These are phyloP conservation scores for Sarcodon aspratus DNA, from an alignment of 768 basidiomycete genomes.

Conservation along the genomic window DNA sequence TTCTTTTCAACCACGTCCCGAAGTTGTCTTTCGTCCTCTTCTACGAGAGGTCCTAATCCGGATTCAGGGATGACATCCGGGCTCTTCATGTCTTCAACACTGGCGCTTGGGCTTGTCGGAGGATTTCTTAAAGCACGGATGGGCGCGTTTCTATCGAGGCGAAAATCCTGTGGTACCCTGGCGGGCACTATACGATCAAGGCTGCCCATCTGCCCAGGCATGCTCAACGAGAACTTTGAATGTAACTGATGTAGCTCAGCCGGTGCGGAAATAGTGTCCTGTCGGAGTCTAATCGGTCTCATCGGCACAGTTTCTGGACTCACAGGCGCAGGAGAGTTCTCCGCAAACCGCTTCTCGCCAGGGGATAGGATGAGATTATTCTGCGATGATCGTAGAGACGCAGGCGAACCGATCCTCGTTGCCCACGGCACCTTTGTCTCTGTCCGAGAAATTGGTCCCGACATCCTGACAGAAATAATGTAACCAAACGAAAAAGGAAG, in stretches of 20 bases:
- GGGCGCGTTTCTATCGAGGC: slow-evolving; percentile 30
- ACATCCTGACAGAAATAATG: slow-evolving; percentile 41
- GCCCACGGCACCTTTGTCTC: slow-evolving; percentile 50
- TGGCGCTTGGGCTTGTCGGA: not conserved
- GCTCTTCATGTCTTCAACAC: slow-evolving; percentile 1
- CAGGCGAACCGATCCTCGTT: slow-evolving; percentile 25
- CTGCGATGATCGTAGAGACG: not conserved
- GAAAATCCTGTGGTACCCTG: slow-evolving; percentile 16
- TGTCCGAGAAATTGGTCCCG: slow-evolving; percentile 43
- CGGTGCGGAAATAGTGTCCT: slow-evolving; percentile 32
- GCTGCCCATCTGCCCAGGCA: slow-evolving; percentile 18
- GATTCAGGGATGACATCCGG: not conserved
- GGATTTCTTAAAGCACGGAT: slow-evolving; percentile 19
- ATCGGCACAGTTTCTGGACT: not conserved
- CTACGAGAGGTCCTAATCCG: not conserved
- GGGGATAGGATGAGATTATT: slow-evolving; percentile 20
- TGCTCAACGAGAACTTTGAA: slow-evolving; percentile 17
- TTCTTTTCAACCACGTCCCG: slow-evolving; percentile 1
- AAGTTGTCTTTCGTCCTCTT: slow-evolving; percentile 4
- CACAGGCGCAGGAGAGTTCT: slow-evolving; percentile 27
- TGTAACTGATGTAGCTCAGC: slow-evolving; percentile 32
- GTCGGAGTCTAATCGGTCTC: not conserved
- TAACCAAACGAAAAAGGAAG: not conserved
- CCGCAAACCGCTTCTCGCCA: slow-evolving; percentile 25
- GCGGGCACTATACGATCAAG: slow-evolving; percentile 14